Conservation (phyloP, 768 basidiomycete species). For the Amanita rubescens region DNA sequence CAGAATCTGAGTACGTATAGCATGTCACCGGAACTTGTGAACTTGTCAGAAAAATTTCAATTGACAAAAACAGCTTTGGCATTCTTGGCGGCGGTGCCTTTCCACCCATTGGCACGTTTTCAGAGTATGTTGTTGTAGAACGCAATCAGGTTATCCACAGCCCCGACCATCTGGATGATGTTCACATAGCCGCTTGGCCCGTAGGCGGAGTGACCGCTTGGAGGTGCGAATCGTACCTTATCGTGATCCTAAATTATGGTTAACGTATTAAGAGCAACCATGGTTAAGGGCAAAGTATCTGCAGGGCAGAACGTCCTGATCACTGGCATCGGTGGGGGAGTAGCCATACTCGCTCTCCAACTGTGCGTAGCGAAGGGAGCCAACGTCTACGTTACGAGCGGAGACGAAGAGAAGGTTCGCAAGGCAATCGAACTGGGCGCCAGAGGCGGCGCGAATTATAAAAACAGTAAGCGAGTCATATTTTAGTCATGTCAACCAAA, state of each 20-base stretch:
- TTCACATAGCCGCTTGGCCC: conserved; percentile 72
- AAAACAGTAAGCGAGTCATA: conserved; percentile 37
- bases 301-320: conserved; percentile 69
- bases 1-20: conserved; percentile 47
- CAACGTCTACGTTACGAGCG: conserved; percentile 77
- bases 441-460: conserved; percentile 71
- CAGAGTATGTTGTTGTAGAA: conserved; percentile 69
- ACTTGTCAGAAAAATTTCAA: no score
- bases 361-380: conserved; percentile 69
- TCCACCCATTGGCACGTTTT: conserved; percentile 62
- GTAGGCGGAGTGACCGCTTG: conserved; percentile 75
- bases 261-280: conserved; percentile 40
- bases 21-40: no score
- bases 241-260: background rate
- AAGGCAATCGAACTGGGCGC: conserved; percentile 65
- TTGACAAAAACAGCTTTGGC: conserved; percentile 47
- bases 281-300: conserved; percentile 57
- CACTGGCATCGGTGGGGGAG: conserved; percentile 80
- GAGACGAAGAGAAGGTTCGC: conserved; percentile 58
- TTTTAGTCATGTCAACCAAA: background rate
- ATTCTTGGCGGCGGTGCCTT: conserved; percentile 54
- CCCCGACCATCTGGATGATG: conserved; percentile 60
- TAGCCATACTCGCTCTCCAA: conserved; percentile 71
- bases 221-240: conserved; percentile 44
- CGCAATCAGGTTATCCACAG: conserved; percentile 58